Evolutionary conservation across 768 basidiomycete genomes (phyloP).

Genomic region (Hypsizygus marmoreus): DNA sequence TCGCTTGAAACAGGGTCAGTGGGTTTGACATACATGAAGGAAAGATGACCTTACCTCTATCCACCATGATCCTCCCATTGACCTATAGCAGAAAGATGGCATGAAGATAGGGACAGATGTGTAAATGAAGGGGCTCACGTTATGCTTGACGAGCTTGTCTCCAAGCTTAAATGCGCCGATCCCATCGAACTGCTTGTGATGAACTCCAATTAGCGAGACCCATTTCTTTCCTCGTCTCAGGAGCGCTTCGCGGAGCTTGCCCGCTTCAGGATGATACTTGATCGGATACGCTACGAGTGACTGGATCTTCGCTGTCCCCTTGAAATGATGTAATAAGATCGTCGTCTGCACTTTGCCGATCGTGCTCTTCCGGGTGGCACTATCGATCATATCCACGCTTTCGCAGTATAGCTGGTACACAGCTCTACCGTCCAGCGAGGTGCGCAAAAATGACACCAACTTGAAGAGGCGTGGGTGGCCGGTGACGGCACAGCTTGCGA

Average conservation of each 20-base stretch:
- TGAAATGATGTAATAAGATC: slow-evolving; percentile 43
- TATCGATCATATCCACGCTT: slow-evolving; percentile 52
- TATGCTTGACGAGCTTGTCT: slow-evolving; percentile 45
- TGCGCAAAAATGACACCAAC: slow-evolving; percentile 41
- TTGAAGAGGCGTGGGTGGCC: slow-evolving; percentile 52
- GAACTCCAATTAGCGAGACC: slow-evolving; percentile 50
- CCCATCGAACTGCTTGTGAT: slow-evolving; percentile 57
- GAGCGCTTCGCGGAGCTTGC: slow-evolving; percentile 39
- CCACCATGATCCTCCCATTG: slow-evolving; percentile 60
- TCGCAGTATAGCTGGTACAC: slow-evolving; percentile 50
- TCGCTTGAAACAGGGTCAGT: slow-evolving; percentile 27
- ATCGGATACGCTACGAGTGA: slow-evolving; percentile 53
- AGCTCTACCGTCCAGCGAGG: slow-evolving; percentile 33
- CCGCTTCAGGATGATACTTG: slow-evolving; percentile 46
- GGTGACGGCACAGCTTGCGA: slow-evolving; percentile 53
- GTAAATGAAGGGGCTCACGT: slow-evolving; percentile 35
- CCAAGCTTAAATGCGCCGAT: slow-evolving; percentile 40
- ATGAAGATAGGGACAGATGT: slow-evolving; percentile 1
- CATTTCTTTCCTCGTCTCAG: slow-evolving; percentile 55
- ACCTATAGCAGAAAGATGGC: slow-evolving; percentile 32
- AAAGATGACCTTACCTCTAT: slow-evolving; percentile 39
- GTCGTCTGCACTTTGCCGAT: slow-evolving; percentile 42
- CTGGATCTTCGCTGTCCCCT: slow-evolving; percentile 53
- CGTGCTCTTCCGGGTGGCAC: slow-evolving; percentile 24
- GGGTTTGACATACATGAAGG: background rate